phyloP scores from a whole-genome alignment of 2,329 filamentous ascomycete species.

The Zymoseptoria passerinii region DNA sequence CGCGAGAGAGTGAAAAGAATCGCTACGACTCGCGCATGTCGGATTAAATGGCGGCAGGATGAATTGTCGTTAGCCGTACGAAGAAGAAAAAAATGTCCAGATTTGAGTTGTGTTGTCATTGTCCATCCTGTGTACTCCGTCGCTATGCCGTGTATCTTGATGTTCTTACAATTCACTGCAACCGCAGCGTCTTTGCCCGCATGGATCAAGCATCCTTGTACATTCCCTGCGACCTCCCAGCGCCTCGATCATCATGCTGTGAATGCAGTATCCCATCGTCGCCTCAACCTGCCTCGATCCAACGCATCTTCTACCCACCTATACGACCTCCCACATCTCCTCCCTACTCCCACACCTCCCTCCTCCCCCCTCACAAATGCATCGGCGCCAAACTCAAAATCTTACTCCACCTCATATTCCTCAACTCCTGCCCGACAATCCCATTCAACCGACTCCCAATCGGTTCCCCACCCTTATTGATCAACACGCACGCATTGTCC shows the following conservation, averaged over 20 bases:
- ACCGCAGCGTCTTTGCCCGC: too few relatives aligned
- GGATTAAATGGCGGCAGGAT: not conserved
- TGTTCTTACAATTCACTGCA: not conserved
- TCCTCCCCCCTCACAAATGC: conserved; percentile 49
- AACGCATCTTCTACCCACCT: not conserved
- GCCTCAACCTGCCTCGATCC: not conserved
- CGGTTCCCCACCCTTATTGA: conserved; percentile 94
- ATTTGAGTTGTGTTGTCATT: not conserved
- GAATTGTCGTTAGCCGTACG: not conserved
- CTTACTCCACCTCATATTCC: conserved; percentile 95
- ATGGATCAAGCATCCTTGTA: not conserved
- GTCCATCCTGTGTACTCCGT: conserved; percentile 2
- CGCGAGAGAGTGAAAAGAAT: not conserved
- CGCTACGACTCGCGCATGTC: not conserved
- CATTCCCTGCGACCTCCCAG: not conserved
- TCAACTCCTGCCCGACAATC: conserved; percentile 80
- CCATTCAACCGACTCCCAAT: conserved; percentile 87
- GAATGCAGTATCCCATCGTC: not conserved
- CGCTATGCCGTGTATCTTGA: conserved; percentile 5
- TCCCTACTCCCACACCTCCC: not conserved
- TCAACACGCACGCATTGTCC: conserved; percentile 94
- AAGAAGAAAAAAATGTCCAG: not conserved
- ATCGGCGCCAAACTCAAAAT: conserved; percentile 90
- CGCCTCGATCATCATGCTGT: too few relatives aligned
- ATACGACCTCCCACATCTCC: not conserved